phyloP scores from a whole-genome alignment of 371 early-diverging fungal species.

The Mucor irregularis region DNA sequence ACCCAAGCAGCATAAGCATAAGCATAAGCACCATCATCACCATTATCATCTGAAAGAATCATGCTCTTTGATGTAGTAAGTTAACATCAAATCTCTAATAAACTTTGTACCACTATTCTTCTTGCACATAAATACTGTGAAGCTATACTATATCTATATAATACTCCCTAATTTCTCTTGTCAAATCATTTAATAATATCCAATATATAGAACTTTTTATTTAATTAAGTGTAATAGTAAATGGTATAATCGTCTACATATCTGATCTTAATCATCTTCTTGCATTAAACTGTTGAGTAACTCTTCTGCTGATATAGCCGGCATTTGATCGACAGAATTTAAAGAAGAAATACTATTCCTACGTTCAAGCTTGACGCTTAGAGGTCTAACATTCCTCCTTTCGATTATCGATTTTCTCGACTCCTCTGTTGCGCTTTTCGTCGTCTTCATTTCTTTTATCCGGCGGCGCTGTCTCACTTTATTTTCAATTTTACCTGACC shows the following conservation, averaged over 20 bases:
- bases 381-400: not conserved
- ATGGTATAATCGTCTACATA: too few species aligned
- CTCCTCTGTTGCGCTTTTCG: not conserved
- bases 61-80: conserved; percentile 9
- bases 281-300: conserved; percentile 17
- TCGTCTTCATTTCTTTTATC: not conserved
- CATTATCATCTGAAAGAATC: conserved; percentile 4
- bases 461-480: conserved; percentile 29
- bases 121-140: too few species aligned
- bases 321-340: conserved; percentile 6
- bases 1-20: not conserved
- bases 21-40: conserved; percentile 2
- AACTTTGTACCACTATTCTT: too few species aligned
- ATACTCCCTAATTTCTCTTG: not conserved
- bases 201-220: not conserved
- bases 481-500: conserved; percentile 34
- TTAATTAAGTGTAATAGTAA: too few species aligned
- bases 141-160: too few species aligned
- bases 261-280: conserved; percentile 18
- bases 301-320: conserved; percentile 26
- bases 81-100: too few species aligned
- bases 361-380: not conserved
- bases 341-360: conserved; percentile 4
- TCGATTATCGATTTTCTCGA: not conserved
- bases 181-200: not conserved